A percentile compares a stretch with the other conserved stretches of the same genome.
Conservation (phyloP, 768 basidiomycete species). For the Tulasnella sp. region DNA sequence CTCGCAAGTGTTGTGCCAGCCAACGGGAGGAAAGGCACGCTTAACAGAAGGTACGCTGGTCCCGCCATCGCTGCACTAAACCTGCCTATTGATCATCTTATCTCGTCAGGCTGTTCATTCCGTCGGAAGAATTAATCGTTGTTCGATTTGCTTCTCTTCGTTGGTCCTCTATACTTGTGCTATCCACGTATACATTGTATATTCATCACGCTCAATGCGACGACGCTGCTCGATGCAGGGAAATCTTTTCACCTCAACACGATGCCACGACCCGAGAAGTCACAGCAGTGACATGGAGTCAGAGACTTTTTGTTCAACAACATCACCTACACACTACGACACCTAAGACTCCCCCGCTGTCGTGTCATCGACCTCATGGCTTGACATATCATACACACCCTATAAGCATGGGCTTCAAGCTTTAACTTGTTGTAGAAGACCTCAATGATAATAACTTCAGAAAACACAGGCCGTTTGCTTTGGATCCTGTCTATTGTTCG, state of each 20-base stretch:
- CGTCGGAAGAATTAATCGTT: slow-evolving; percentile 68
- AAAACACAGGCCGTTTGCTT: too few species aligned
- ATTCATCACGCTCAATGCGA: slow-evolving; percentile 4
- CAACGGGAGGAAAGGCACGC: slow-evolving; percentile 96
- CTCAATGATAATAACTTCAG: too few species aligned
- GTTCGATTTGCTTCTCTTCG: not conserved
- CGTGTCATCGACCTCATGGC: too few species aligned
- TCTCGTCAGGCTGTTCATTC: slow-evolving; percentile 81
- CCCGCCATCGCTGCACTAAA: slow-evolving; percentile 18
- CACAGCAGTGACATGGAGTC: not conserved
- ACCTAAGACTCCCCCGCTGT: too few species aligned
- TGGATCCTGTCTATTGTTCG: too few species aligned
- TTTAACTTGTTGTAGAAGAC: too few species aligned
- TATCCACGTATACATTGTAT: slow-evolving; percentile 12
- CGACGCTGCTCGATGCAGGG: not conserved
- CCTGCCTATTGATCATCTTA: slow-evolving; percentile 28
- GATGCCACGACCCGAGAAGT: not conserved
- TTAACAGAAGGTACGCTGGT: slow-evolving; percentile 84
- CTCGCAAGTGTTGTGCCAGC: slow-evolving; percentile 93
- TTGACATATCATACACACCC: too few species aligned
- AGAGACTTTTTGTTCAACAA: not conserved
- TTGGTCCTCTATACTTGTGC: not conserved
- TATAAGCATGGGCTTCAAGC: too few species aligned
- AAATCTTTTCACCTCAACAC: not conserved
- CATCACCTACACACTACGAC: too few species aligned